Evolutionary conservation across 2,329 filamentous ascomycete species (phyloP).

Genomic region (Rhinocladiella mackenziei): DNA sequence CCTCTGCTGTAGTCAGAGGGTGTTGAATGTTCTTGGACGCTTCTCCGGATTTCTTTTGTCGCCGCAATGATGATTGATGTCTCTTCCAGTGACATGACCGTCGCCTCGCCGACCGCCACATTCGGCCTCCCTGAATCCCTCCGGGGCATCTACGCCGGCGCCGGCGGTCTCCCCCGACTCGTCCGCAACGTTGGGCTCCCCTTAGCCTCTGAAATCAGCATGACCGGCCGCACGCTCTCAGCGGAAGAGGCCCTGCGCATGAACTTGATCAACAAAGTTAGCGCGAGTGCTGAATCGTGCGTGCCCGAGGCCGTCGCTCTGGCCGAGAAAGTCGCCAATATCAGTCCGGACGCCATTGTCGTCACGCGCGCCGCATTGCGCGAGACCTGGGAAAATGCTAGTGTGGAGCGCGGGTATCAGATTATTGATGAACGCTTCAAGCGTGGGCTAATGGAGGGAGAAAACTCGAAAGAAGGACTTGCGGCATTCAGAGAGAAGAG

Average conservation of each 20-base stretch:
- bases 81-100: constrained; percentile 62
- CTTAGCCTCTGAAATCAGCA: constrained; percentile 66
- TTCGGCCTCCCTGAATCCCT: constrained; percentile 71
- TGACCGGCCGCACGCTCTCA: constrained; percentile 58
- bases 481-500: constrained; percentile 73
- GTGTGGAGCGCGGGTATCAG: constrained; percentile 60
- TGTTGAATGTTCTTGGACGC: not conserved
- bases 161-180: constrained; percentile 66
- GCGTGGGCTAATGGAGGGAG: constrained; percentile 32
- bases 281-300: constrained; percentile 27
- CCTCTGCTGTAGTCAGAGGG: no score
- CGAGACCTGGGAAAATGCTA: constrained; percentile 66
- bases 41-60: not conserved
- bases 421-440: constrained; percentile 32
- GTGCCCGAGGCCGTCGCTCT: constrained; percentile 36
- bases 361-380: constrained; percentile 68
- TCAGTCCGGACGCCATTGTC: constrained; percentile 72
- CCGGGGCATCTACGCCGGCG: constrained; percentile 66
- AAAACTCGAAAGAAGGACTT: constrained; percentile 72
- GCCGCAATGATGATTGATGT: no score
- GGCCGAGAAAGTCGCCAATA: constrained; percentile 58
- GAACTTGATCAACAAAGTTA: constrained; percentile 58
- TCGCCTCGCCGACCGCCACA: constrained; percentile 54
- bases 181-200: constrained; percentile 63
- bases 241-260: constrained; percentile 60